phyloP scores from a whole-genome alignment of 441 rosid species.

The Brassica balearica region DNA sequence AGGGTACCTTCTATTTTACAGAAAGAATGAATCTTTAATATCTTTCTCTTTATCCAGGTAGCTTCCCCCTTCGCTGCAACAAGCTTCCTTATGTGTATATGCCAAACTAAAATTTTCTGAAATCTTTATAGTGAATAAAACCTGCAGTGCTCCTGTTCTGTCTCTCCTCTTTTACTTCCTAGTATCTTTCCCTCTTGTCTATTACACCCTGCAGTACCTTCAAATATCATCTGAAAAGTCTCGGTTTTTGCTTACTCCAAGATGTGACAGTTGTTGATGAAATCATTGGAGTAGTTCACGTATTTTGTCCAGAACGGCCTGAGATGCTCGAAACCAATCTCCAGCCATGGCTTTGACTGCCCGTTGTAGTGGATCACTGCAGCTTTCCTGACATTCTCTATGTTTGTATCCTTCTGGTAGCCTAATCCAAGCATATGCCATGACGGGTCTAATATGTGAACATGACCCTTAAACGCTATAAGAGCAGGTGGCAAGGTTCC shows the following conservation, averaged over 20 bases:
- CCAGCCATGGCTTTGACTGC: slow-evolving; percentile 97
- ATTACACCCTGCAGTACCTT: slow-evolving; percentile 41
- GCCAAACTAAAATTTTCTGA: slow-evolving; percentile 37
- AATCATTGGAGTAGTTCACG: slow-evolving; percentile 93
- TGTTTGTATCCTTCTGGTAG: slow-evolving; percentile 77
- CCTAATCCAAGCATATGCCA: slow-evolving; percentile 99
- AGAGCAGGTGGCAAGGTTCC: slow-evolving; percentile 98
- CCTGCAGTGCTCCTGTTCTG: slow-evolving; percentile 28
- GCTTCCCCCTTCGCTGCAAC: slow-evolving; percentile 40
- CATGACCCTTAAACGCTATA: slow-evolving; percentile 91
- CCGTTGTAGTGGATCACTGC: slow-evolving; percentile 99
- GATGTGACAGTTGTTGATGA: slow-evolving; percentile 89
- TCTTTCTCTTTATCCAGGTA: slow-evolving; percentile 44
- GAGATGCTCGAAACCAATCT: slow-evolving; percentile 96
- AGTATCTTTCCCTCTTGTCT: background rate
- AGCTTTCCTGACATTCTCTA: slow-evolving; percentile 75
- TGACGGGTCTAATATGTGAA: slow-evolving; percentile 82
- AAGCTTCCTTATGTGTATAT: too few relatives aligned
- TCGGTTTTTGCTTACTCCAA: slow-evolving; percentile 56
- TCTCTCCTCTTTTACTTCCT: slow-evolving; percentile 35
- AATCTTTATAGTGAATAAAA: slow-evolving; percentile 15
- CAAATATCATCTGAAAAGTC: slow-evolving; percentile 46
- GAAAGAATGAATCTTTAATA: slow-evolving; percentile 71
- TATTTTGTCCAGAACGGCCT: slow-evolving; percentile 97
- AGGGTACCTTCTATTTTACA: slow-evolving; percentile 68